Percentiles rank a stretch among this genome's conserved stretches.
Conservation (phyloP, 768 basidiomycete species). For the Lentinula sp. region DNA sequence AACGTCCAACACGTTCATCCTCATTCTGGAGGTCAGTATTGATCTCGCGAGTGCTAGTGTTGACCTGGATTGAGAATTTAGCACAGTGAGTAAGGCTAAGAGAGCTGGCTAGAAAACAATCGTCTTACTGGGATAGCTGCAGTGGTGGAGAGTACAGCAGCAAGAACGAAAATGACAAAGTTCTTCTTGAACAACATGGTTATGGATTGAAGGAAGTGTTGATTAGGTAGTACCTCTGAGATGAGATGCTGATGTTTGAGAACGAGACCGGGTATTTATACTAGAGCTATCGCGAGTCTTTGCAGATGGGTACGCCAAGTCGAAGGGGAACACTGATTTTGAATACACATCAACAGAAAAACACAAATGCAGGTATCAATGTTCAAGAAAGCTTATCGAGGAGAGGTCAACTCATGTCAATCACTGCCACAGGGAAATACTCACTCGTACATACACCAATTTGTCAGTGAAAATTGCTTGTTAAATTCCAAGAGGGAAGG, state of each 20-base stretch:
- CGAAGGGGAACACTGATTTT: neutral
- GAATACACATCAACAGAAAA: neutral
- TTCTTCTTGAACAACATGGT: conserved; percentile 29
- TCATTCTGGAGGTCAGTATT: neutral
- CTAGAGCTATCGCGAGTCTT: neutral
- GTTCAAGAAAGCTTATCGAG: neutral
- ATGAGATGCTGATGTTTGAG: neutral
- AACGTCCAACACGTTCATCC: neutral
- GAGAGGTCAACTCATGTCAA: neutral
- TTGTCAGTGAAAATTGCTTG: neutral
- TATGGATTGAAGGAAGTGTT: neutral
- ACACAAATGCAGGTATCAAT: neutral
- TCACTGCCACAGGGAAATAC: neutral
- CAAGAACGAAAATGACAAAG: conserved; percentile 25
- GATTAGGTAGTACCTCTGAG: neutral
- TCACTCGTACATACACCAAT: neutral
- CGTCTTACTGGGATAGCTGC: conserved; percentile 22
- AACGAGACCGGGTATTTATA: neutral
- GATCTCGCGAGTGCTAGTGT: neutral
- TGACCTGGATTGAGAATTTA: neutral
- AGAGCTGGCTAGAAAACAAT: neutral
- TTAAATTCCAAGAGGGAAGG: neutral
- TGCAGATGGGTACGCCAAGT: neutral
- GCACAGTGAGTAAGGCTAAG: neutral
- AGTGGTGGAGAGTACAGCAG: conserved; percentile 23